These are phyloP conservation scores for Trichaptum fuscoviolaceum DNA, from an alignment of 768 basidiomycete genomes.

Conservation along the genomic window DNA sequence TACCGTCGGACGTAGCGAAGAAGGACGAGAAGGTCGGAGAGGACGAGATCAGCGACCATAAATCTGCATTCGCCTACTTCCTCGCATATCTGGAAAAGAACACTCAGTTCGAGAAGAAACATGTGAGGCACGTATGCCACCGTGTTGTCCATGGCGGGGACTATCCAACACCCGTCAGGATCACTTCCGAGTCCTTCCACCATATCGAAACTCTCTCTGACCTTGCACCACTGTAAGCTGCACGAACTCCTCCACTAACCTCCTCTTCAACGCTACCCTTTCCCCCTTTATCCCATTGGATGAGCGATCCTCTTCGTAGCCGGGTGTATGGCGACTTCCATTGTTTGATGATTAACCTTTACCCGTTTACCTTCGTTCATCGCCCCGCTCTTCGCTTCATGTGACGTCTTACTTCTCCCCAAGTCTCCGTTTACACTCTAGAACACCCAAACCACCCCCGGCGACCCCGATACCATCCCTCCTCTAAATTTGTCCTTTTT, in stretches of 20 bases:
- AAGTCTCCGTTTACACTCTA: slow-evolving; percentile 7
- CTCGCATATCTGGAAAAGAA: slow-evolving; percentile 40
- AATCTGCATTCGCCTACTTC: slow-evolving; percentile 58
- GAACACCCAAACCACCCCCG: not conserved
- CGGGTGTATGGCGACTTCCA: not conserved
- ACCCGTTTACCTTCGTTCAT: not conserved
- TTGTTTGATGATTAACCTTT: slow-evolving; percentile 10
- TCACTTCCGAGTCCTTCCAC: slow-evolving; percentile 63
- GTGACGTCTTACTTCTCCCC: not conserved
- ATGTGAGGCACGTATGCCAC: slow-evolving; percentile 59
- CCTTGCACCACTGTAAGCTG: slow-evolving; percentile 70
- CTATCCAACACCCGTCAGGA: slow-evolving; percentile 61
- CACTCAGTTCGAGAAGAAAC: slow-evolving; percentile 33
- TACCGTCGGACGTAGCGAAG: not conserved
- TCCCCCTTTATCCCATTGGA: not conserved
- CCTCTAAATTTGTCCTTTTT: not conserved
- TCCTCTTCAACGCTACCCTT: not conserved
- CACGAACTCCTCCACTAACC: slow-evolving; percentile 3
- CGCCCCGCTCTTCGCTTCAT: not conserved
- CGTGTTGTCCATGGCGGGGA: slow-evolving; percentile 87
- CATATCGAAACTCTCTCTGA: slow-evolving; percentile 72
- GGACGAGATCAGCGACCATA: slow-evolving; percentile 47
- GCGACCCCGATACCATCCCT: not conserved
- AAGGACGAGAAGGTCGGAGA: slow-evolving; percentile 36
- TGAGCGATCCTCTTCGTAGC: not conserved